These are phyloP conservation scores for Exophiala calicioides DNA, from an alignment of 2,329 filamentous ascomycete genomes.

Conservation along the genomic window DNA sequence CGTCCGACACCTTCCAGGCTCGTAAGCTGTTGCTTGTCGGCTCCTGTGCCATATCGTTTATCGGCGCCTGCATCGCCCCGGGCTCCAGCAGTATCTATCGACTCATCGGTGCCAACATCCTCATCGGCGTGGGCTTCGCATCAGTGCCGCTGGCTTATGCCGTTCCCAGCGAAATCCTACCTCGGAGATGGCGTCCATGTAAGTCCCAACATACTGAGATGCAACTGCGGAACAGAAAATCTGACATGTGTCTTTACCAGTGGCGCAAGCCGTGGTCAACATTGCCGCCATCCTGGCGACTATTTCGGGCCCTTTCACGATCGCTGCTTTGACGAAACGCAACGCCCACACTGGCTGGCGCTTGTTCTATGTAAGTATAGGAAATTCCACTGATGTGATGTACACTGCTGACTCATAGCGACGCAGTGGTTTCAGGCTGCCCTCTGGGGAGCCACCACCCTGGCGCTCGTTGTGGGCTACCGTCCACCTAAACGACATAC, in stretches of 20 bases:
- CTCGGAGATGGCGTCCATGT: conserved; percentile 27
- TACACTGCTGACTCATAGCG: no score
- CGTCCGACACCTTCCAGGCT: conserved; percentile 29
- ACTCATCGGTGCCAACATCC: conserved; percentile 24
- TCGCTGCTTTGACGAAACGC: conserved; percentile 20
- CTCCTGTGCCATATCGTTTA: conserved; percentile 16
- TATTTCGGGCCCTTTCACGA: conserved; percentile 22
- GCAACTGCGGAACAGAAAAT: no score
- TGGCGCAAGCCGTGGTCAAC: conserved; percentile 26
- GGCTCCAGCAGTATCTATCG: conserved; percentile 23
- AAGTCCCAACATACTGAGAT: no score
- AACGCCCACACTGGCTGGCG: conserved; percentile 22
- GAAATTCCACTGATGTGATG: conserved; percentile 16
- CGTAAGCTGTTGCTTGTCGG: conserved; percentile 26
- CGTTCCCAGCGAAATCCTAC: conserved; percentile 28
- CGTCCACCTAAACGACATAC: conserved; percentile 28
- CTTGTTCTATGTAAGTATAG: no score
- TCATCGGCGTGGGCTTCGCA: conserved; percentile 29
- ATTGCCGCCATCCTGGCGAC: conserved; percentile 22
- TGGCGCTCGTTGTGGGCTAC: conserved; percentile 25
- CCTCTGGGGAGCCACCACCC: conserved; percentile 26
- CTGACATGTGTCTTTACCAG: no score
- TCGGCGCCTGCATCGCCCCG: conserved; percentile 26
- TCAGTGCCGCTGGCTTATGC: conserved; percentile 25
- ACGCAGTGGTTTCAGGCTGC: conserved; percentile 29